A percentile compares a stretch with the other conserved stretches of the same genome.
Conservation (phyloP, 768 basidiomycete species). For the Russula sp. region DNA sequence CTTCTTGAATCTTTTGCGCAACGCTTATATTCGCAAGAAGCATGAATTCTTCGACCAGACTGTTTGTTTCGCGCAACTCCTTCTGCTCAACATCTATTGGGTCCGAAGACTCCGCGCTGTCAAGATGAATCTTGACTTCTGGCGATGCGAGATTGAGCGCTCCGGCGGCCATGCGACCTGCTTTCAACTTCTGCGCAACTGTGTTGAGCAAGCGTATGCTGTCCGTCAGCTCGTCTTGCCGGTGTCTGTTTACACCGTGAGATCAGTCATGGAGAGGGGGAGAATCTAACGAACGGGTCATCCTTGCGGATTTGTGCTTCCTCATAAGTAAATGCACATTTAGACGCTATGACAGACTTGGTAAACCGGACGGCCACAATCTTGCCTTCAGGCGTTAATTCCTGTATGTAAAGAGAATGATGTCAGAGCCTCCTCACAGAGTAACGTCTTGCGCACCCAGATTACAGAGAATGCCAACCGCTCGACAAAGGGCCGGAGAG, state of each 20-base stretch:
- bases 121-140: slow-evolving; percentile 94
- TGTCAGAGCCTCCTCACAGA: slow-evolving; percentile 7
- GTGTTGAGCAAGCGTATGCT: slow-evolving; percentile 84
- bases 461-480: slow-evolving; percentile 91
- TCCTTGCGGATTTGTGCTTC: slow-evolving; percentile 94
- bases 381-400: slow-evolving; percentile 80
- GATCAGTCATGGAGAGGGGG: background rate
- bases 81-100: slow-evolving; percentile 98
- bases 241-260: slow-evolving; percentile 39
- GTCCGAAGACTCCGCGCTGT: slow-evolving; percentile 88
- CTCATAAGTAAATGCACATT: slow-evolving; percentile 94
- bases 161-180: slow-evolving; percentile 86
- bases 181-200: slow-evolving; percentile 79
- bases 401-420: slow-evolving; percentile 41
- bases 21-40: slow-evolving; percentile 94
- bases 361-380: slow-evolving; percentile 88
- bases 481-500: slow-evolving; percentile 86
- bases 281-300: slow-evolving; percentile 56
- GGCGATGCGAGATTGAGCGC: slow-evolving; percentile 97
- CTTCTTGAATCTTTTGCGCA: slow-evolving; percentile 84
- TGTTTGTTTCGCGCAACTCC: slow-evolving; percentile 86
- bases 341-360: slow-evolving; percentile 95
- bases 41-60: slow-evolving; percentile 98
- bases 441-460: slow-evolving; percentile 59
- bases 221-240: slow-evolving; percentile 72